Conservation (phyloP, 192 early-diverging fungal genomes). For the Glomus cerebriforme region DNA sequence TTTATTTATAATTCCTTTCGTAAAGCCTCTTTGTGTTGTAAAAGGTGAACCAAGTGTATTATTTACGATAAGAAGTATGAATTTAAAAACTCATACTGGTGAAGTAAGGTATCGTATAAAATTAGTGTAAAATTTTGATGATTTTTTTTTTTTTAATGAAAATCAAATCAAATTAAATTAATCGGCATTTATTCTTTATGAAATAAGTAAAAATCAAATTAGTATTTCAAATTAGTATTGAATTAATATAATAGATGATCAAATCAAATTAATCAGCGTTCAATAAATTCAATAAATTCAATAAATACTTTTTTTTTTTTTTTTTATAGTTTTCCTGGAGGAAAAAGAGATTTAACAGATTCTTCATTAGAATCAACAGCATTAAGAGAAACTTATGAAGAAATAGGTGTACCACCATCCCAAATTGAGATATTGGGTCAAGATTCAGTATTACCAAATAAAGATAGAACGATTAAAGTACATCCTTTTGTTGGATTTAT, state of each 20-base stretch:
- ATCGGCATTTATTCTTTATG: too few species aligned
- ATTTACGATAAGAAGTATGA: constrained; percentile 72
- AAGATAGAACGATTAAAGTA: constrained; percentile 55
- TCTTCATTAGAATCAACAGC: constrained; percentile 60
- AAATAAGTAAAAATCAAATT: too few species aligned
- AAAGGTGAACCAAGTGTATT: constrained; percentile 66
- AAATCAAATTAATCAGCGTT: too few species aligned
- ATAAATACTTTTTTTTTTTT: too few species aligned
- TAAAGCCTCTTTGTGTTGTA: constrained; percentile 63
- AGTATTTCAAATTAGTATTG: too few species aligned
- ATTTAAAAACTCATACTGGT: constrained; percentile 72
- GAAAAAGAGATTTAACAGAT: constrained; percentile 69
- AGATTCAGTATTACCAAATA: constrained; percentile 64
- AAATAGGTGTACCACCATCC: constrained; percentile 57
- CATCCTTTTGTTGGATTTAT: constrained; percentile 65
- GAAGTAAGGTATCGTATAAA: constrained; percentile 63
- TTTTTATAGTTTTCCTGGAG: constrained; percentile 69
- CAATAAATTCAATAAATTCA: too few species aligned
- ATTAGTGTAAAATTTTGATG: neutral
- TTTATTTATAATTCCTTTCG: neutral
- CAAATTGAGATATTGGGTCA: constrained; percentile 62
- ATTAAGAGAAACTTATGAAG: constrained; percentile 80
- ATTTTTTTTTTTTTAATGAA: neutral
- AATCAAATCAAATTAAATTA: too few species aligned
- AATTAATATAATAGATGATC: too few species aligned